phyloP scores from a whole-genome alignment of 2,329 filamentous ascomycete genomes.

The Botrytis porri region DNA sequence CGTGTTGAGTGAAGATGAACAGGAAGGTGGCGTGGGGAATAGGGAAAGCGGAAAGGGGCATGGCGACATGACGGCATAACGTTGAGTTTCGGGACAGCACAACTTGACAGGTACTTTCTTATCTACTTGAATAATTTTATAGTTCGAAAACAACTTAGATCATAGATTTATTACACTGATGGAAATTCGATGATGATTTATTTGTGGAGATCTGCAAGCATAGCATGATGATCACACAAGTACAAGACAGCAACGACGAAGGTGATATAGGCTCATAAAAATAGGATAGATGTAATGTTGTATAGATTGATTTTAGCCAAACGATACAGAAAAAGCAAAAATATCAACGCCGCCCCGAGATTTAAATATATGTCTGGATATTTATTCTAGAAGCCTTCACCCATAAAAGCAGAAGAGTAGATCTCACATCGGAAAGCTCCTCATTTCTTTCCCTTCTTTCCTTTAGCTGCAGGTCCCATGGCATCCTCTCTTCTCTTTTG shows the following conservation, averaged over 20 bases:
- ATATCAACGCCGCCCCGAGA: background rate
- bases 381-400: background rate
- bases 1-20: background rate
- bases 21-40: background rate
- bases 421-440: background rate
- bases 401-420: constrained; percentile 2
- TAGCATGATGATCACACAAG: background rate
- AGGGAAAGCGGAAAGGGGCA: background rate
- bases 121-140: background rate
- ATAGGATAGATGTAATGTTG: background rate
- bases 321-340: background rate
- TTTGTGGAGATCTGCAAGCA: background rate
- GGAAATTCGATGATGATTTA: background rate
- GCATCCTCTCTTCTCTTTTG: constrained; percentile 43
- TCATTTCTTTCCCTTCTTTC: constrained; percentile 19
- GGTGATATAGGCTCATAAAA: background rate
- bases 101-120: background rate
- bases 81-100: background rate
- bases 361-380: background rate
- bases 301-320: background rate
- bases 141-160: background rate
- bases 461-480: constrained; percentile 23
- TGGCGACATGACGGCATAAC: background rate
- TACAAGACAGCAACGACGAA: background rate
- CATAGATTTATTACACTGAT: background rate